phyloP scores from a whole-genome alignment of 2,329 filamentous ascomycete species.

The Penicillium sp. region DNA sequence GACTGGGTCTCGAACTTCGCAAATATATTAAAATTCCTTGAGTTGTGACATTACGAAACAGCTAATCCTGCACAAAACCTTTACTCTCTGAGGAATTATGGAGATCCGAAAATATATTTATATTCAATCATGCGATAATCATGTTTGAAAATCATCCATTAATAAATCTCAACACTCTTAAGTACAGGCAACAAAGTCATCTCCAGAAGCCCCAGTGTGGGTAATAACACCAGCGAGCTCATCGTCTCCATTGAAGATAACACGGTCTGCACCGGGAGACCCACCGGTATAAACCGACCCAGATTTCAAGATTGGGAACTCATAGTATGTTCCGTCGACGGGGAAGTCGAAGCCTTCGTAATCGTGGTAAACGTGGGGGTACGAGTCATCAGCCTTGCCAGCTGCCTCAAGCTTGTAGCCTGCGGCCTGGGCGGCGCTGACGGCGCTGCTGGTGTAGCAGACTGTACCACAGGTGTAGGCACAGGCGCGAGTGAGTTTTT shows the following conservation, averaged over 20 bases:
- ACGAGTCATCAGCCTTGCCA: constrained; percentile 41
- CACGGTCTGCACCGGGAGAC: constrained; percentile 66
- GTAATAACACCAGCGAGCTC: constrained; percentile 65
- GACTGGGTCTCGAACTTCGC: neutral
- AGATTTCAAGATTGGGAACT: constrained; percentile 59
- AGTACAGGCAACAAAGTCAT: constrained; percentile 66
- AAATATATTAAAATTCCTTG: neutral
- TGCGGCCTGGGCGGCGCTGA: constrained; percentile 51
- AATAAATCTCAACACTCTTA: neutral
- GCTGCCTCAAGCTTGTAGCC: constrained; percentile 53
- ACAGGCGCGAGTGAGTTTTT: constrained; percentile 43
- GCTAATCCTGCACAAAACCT: too few relatives aligned
- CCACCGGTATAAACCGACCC: constrained; percentile 57
- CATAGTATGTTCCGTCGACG: constrained; percentile 60
- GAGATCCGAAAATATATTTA: too few relatives aligned
- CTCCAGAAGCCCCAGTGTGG: constrained; percentile 67
- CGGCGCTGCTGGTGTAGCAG: constrained; percentile 53
- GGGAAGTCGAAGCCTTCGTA: constrained; percentile 63
- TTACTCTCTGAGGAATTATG: too few relatives aligned
- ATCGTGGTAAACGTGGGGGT: constrained; percentile 63
- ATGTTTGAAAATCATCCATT: too few relatives aligned
- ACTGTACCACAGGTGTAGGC: constrained; percentile 55
- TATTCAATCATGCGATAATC: too few relatives aligned
- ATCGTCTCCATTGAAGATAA: constrained; percentile 61
- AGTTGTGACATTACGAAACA: neutral